A percentile compares a stretch with the other conserved stretches of the same genome.
phyloP scores from a whole-genome alignment of 345 rosid genomes.

The Gossypium sturtianum region DNA sequence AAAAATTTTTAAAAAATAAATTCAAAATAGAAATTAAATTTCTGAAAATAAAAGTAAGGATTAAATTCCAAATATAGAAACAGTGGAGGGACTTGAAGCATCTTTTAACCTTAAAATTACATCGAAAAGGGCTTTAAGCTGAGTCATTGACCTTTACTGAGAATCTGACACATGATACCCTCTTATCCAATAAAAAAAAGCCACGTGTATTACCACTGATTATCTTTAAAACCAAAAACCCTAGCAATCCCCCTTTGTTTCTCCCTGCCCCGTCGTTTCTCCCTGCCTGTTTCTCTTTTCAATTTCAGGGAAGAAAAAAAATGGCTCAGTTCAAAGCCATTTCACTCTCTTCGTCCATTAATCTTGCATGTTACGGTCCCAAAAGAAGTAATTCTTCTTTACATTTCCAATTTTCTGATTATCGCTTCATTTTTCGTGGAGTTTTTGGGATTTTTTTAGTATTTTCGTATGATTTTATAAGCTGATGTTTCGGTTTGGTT shows the following conservation, averaged over 20 bases:
- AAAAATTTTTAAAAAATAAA: too few relatives aligned
- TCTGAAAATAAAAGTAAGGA: too few relatives aligned
- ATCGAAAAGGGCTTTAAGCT: too few relatives aligned
- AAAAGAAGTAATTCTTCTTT: slow-evolving; percentile 11
- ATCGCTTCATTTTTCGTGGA: not conserved
- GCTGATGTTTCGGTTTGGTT: not conserved
- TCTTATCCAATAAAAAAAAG: too few relatives aligned
- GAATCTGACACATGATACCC: too few relatives aligned
- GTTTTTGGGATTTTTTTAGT: not conserved
- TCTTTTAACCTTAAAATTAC: too few relatives aligned
- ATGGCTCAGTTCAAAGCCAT: slow-evolving; percentile 32
- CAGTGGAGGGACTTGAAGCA: too few relatives aligned
- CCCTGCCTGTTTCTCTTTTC: not conserved
- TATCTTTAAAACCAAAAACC: not conserved
- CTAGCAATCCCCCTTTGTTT: not conserved
- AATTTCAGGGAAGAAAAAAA: not conserved
- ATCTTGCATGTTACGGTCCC: slow-evolving; percentile 2
- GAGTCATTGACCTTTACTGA: too few relatives aligned
- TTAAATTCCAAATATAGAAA: too few relatives aligned
- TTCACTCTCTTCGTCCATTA: slow-evolving; percentile 16
- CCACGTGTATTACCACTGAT: too few relatives aligned
- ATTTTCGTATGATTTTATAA: not conserved
- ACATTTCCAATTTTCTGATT: not conserved
- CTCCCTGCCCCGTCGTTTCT: not conserved
- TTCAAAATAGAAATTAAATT: too few relatives aligned